Conservation (phyloP, 2,329 filamentous ascomycete species). For the Colletotrichum eremochloae region DNA sequence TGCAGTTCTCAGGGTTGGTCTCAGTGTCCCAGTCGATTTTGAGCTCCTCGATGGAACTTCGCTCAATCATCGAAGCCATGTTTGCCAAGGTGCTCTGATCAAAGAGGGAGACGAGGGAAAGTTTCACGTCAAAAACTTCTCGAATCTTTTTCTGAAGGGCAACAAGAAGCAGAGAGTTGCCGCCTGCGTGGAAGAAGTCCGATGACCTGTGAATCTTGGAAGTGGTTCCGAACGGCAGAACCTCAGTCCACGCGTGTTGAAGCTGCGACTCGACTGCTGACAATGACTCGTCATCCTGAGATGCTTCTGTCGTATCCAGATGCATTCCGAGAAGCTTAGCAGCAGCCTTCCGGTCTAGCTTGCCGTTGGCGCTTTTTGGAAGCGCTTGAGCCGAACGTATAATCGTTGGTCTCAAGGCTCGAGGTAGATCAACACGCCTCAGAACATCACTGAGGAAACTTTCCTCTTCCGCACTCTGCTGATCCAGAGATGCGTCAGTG, state of each 20-base stretch:
- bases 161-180: constrained; percentile 53
- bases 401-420: not conserved
- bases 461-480: not conserved
- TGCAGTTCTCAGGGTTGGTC: constrained; percentile 7
- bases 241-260: not conserved
- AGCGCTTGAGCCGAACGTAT: not conserved
- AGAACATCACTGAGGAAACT: not conserved
- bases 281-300: not conserved
- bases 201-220: not conserved
- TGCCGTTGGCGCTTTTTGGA: not conserved
- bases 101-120: constrained; percentile 52
- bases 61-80: constrained; percentile 51
- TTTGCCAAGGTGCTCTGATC: constrained; percentile 50
- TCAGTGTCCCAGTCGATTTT: constrained; percentile 57
- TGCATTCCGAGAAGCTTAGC: not conserved
- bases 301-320: not conserved
- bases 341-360: not conserved
- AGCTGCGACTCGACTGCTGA: not conserved
- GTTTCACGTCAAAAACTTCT: constrained; percentile 45
- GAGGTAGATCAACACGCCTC: not conserved
- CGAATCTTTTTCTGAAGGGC: constrained; percentile 51
- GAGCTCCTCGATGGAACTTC: not conserved
- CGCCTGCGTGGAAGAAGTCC: constrained; percentile 55
- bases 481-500: not conserved
- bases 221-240: not conserved